Base-by-base conservation (phyloP, 2,329 filamentous ascomycete genomes). In the Fusarium sp. region DNA sequence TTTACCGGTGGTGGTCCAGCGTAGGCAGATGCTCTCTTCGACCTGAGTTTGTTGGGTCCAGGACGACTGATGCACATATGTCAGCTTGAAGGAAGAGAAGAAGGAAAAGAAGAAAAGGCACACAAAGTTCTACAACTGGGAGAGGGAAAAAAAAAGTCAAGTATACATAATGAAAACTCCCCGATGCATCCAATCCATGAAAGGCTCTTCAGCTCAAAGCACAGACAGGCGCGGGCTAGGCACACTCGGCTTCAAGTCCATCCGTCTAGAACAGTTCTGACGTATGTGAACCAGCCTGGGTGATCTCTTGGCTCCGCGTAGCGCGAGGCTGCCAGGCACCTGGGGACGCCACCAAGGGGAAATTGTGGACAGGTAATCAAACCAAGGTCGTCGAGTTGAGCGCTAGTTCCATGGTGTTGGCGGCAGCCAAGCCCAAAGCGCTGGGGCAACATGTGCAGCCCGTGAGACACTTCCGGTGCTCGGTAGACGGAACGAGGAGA, bases 291-390 rank as follows among this genome's bases (percentile, higher is more conserved):
- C 31, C 36, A 44, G 57, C 51, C 61, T 55, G 61, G 65, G 63
- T 68, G 62, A 68, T 61, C 20, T 70, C 65, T 67, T 72, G 70
- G 69, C 62, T 64, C 56, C 53, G 31, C 49, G 61, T 68, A 68
- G 72, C 67, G 66, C 61, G 68, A 72, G 68, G 65, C 64, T 72
- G 69, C 64, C 62, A 68, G 67, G 72, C 56, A 69, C 62, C 58
- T 64, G 57, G 61, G 44, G 58, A 61, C 70, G 71, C 71, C 71
- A 75, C 70, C 46, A 61, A 74, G 69, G 73, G 73, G 65, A 64
- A 74, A 75, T 67, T 70, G 73, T 75, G 73, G 73, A 66, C 60
- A 67, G 50, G 59, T 59, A 75, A 75, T 75, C 70, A 73, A 74
- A 75, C 65, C 61, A 69, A 58, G 51, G 63, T 64, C 49, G 11